Evolutionary conservation across 169 alveolate species (phyloP).

Genomic region (Plasmodium cynomolgi): DNA sequence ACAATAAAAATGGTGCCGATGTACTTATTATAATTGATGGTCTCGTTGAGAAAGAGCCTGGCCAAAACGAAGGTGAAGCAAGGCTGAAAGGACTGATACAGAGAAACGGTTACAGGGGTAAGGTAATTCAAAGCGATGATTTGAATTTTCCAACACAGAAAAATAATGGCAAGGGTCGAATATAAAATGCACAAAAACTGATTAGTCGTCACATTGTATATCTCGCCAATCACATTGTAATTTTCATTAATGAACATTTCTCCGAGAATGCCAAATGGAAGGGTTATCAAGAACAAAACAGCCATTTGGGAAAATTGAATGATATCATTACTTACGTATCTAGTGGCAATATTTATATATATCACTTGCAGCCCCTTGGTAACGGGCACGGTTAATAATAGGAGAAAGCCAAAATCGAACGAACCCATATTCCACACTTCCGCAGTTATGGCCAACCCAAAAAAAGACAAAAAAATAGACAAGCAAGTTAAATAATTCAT

Average conservation of each 20-base stretch:
- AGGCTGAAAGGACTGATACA: slow-evolving; percentile 79
- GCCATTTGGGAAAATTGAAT: slow-evolving; percentile 60
- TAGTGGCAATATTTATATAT: slow-evolving; percentile 64
- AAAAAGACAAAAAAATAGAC: slow-evolving; percentile 68
- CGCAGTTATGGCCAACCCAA: slow-evolving; percentile 76
- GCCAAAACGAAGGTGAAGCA: slow-evolving; percentile 77
- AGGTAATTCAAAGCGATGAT: slow-evolving; percentile 71
- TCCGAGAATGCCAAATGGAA: slow-evolving; percentile 75
- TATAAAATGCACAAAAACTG: slow-evolving; percentile 70
- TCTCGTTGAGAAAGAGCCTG: slow-evolving; percentile 72
- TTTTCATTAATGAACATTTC: slow-evolving; percentile 59
- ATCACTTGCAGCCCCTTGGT: slow-evolving; percentile 75
- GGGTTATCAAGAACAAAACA: slow-evolving; percentile 55
- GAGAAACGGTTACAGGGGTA: slow-evolving; percentile 76
- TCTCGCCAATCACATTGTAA: slow-evolving; percentile 28
- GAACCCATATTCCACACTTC: slow-evolving; percentile 62
- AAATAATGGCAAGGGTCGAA: slow-evolving; percentile 75
- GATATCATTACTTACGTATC: slow-evolving; percentile 75
- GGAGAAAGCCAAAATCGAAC: slow-evolving; percentile 37
- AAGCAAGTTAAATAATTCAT: slow-evolving; percentile 61
- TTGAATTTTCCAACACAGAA: slow-evolving; percentile 78
- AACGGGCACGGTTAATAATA: slow-evolving; percentile 67
- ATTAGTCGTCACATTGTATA: background rate
- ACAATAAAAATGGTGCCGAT: slow-evolving; percentile 76
- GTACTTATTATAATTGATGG: slow-evolving; percentile 52